A percentile compares a stretch with the other conserved stretches of the same genome.
Evolutionary conservation across 2,329 filamentous ascomycete genomes (phyloP).

Genomic region (Incumbomyces delicatus): DNA sequence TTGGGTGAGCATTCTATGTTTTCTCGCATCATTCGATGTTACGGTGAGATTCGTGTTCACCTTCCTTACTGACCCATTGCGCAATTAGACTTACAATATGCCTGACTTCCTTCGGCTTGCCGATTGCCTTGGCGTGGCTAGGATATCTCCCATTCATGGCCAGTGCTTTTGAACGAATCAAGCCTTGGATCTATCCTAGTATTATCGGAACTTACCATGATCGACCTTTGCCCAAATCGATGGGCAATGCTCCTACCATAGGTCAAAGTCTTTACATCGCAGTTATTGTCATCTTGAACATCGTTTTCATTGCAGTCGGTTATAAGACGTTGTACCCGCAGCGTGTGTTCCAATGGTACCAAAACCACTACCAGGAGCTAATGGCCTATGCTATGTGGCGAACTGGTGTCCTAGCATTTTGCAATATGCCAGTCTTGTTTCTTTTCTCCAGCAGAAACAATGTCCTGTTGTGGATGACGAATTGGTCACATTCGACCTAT

Average conservation of each 20-base stretch:
- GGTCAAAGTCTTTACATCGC: neutral
- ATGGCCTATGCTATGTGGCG: constrained; percentile 14
- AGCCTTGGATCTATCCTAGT: constrained; percentile 2
- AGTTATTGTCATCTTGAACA: neutral
- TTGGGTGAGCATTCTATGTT: no score
- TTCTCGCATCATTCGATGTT: no score
- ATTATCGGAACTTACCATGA: neutral
- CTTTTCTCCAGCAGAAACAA: constrained; percentile 31
- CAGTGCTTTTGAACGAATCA: neutral
- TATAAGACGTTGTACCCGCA: neutral
- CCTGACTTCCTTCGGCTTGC: no score
- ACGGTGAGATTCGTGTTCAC: no score
- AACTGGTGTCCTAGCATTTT: constrained; percentile 25
- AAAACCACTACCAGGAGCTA: neutral
- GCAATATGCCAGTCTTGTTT: constrained; percentile 23
- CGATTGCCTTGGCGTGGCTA: constrained; percentile 4
- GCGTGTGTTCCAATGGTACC: neutral
- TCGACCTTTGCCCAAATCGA: neutral
- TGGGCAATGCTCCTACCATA: neutral
- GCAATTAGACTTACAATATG: no score
- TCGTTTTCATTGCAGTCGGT: neutral
- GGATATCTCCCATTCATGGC: constrained; percentile 1
- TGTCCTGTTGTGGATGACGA: constrained; percentile 28
- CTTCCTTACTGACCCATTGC: no score
- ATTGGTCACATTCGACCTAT: constrained; percentile 31